Base-by-base conservation (phyloP, 2,329 filamentous ascomycete genomes). In the Penicillium sp. region DNA sequence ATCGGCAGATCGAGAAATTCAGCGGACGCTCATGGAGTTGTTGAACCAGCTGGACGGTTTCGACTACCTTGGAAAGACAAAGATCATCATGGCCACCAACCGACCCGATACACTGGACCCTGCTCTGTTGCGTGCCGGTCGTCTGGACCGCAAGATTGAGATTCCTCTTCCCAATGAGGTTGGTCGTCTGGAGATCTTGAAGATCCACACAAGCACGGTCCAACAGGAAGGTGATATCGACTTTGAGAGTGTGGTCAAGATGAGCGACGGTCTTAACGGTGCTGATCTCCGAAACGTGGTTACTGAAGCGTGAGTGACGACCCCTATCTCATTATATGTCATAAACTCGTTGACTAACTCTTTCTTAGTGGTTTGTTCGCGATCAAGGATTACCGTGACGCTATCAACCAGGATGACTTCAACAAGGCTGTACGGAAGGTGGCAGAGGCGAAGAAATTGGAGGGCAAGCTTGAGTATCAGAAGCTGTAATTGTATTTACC, bases 21-120 rank as follows among this genome's bases (percentile, higher is more conserved):
- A 99, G 80, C 89, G 94, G 72, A 99, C 94, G 37, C 82, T 99
- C 59, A 99, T 99, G 94, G 94, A 99, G 77, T 84, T 99, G 55
- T 88, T 99, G 62, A 99, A 99, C 79, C 94, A 99, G 78, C 86
- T 99, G 54, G 94, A 99, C 75, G 94, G 95, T 67, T 99, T 99
- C 81, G 94, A 99, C 80, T 99, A 99, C 80, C 84, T 99, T 38
- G 94, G 95, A 68, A 97, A 99, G 84, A 99, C 94, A 55, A 99
- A 99, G 83, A 99, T 99, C 75, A 99, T 99, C 81, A 99, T 99
- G 95, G 94, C 70, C 85, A 97, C 94, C 59, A 99, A 99, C 82
- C 85, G 94, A 78, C 94, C 93, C 15, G 93, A 97, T 76, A 97
- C 93, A 0, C 86, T 99, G 49, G 93, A 99, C 73, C 93, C 93